phyloP scores from a whole-genome alignment of 2,329 filamentous ascomycete species.

The Fusarium mundagurra region DNA sequence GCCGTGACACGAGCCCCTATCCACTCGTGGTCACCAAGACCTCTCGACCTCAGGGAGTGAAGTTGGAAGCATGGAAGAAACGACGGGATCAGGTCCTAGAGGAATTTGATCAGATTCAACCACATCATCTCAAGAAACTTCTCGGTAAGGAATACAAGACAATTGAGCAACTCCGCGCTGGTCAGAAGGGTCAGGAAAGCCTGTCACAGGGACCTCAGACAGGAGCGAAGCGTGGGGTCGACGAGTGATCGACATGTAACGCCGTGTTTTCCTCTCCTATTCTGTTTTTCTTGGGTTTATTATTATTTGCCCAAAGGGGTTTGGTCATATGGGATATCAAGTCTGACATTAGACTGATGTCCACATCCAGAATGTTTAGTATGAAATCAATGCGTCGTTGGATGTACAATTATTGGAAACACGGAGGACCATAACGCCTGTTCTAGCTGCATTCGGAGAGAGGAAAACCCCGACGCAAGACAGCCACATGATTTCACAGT shows the following conservation, averaged over 20 bases:
- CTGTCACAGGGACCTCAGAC: background rate
- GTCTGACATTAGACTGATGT: background rate
- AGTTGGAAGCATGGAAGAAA: background rate
- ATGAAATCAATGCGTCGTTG: no score
- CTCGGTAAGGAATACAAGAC: background rate
- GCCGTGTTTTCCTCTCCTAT: no score
- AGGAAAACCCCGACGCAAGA: no score
- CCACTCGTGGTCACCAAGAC: constrained; percentile 43
- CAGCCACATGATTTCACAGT: no score
- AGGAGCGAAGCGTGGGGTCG: constrained; percentile 11
- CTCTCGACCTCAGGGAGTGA: background rate
- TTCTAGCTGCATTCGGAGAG: no score
- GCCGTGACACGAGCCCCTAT: constrained; percentile 1
- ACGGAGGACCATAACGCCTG: no score
- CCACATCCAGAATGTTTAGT: background rate
- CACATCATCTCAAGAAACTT: background rate
- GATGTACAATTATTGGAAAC: no score
- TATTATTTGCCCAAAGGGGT: background rate
- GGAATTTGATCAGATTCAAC: background rate
- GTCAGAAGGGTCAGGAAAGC: background rate
- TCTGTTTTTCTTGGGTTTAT: no score
- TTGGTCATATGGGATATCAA: background rate
- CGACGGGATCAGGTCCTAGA: background rate
- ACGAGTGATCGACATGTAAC: background rate
- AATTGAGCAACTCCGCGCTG: background rate